These are phyloP conservation scores for Closterium sp. DNA, from an alignment of 139 green algal species.

Conservation along the genomic window DNA sequence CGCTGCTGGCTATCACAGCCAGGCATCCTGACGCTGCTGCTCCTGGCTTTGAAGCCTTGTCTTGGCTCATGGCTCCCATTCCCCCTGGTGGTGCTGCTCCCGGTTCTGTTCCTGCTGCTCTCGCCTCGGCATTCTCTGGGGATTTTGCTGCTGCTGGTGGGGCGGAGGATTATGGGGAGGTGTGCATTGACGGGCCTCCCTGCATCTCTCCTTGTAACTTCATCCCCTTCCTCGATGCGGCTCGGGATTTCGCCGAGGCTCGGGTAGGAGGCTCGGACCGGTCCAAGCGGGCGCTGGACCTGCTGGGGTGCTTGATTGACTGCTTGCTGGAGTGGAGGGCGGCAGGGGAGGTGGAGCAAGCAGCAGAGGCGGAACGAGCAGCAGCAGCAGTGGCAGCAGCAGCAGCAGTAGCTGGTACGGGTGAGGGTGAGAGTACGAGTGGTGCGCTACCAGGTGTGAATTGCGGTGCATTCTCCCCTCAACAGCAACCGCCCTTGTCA, in stretches of 20 bases:
- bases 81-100: not conserved
- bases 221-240: conserved; percentile 53
- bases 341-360: not conserved
- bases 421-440: not conserved
- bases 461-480: not conserved
- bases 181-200: conserved; percentile 17
- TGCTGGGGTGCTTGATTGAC: conserved; percentile 57
- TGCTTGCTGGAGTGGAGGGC: conserved; percentile 59
- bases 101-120: not conserved
- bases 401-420: not conserved
- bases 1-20: conserved; percentile 75
- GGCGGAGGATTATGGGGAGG: not conserved
- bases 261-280: conserved; percentile 43
- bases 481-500: not conserved
- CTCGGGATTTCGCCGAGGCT: conserved; percentile 49
- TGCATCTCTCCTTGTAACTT: conserved; percentile 49
- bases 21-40: conserved; percentile 67
- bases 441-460: not conserved
- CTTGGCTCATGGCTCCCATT: conserved; percentile 42
- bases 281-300: conserved; percentile 56
- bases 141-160: not conserved
- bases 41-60: conserved; percentile 62
- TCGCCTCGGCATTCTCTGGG: too few species aligned
- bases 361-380: not conserved
- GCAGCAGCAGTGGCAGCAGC: not conserved